phyloP scores from a whole-genome alignment of 306 rosid species.

The Rubus parviflorus region DNA sequence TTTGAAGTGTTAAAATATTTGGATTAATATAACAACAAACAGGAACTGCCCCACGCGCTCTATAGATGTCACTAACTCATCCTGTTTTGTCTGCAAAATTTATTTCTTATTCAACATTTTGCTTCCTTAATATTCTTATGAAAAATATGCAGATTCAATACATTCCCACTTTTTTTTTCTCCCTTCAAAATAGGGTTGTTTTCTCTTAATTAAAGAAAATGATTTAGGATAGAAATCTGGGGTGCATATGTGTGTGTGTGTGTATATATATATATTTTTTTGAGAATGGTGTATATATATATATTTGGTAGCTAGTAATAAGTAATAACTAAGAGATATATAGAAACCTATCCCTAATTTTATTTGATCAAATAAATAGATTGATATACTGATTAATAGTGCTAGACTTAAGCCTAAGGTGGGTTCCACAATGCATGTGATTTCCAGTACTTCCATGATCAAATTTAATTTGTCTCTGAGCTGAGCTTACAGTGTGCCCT shows the following conservation, averaged over 20 bases:
- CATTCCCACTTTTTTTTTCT: slow-evolving; percentile 1
- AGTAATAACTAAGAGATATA: not conserved
- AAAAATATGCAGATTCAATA: not conserved
- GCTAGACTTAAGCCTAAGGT: not conserved
- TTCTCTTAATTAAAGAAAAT: too few species aligned
- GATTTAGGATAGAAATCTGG: too few species aligned
- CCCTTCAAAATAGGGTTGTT: not conserved
- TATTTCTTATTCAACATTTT: not conserved
- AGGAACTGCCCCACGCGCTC: slow-evolving; percentile 23
- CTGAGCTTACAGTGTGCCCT: slow-evolving; percentile 31
- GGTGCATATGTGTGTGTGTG: too few species aligned
- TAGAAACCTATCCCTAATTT: not conserved
- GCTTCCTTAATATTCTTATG: not conserved
- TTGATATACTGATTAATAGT: not conserved
- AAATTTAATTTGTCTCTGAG: slow-evolving; percentile 40
- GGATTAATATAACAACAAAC: slow-evolving; percentile 11
- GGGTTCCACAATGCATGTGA: slow-evolving; percentile 55
- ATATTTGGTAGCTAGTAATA: too few species aligned
- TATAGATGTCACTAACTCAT: slow-evolving; percentile 13
- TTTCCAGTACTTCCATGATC: slow-evolving; percentile 49
- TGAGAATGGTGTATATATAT: too few species aligned
- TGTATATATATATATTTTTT: too few species aligned
- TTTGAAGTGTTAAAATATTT: slow-evolving; percentile 42
- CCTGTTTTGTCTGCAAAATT: not conserved
- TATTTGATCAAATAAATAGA: not conserved